Base-by-base conservation (phyloP, 2,329 filamentous ascomycete genomes). In the Ascocoryne sarcoides region DNA sequence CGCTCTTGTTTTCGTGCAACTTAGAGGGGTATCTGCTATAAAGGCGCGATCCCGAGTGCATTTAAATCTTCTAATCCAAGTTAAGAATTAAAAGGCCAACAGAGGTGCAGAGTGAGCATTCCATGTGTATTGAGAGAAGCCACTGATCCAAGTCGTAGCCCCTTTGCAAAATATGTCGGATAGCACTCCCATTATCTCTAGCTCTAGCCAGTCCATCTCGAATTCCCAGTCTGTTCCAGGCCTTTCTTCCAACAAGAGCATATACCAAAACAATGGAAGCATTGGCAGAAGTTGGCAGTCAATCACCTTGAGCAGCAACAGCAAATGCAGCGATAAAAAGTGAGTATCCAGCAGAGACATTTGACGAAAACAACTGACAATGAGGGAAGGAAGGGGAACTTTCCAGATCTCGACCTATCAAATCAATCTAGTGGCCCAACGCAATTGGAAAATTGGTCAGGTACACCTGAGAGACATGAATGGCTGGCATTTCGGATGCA, bases 401-500 rank as follows among this genome's bases (percentile, higher is more conserved):
- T 16, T 35, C 9, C 15, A 14, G 32, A 16, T 32, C 30, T 5
- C 8, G 10, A 17, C 14, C 21, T 37, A 9, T 30, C 21, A 2
- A 20, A 37, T 5, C 37, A 40, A 33, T 16, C 37, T 8, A 18
- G 26, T 17, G 21, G 39, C 10, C 21, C 39, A n/a, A 1, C 21
- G 14, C 39, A 40, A 26, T 15, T 40, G 10, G 14, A 36, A 15
- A 20, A 5, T 9, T 40, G 39, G 39, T 8, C 2, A 4, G 10
- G 12, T 12, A 21, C 12, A 5, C 17, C 16, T 3, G 32, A 40
- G 17, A 36, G 26, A 15, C 39, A 40, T 18, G 39, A 40, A 15
- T 31, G 16, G n/a, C 29, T 40, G 9, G 39, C 39, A 15, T 40
- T 28, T 30, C 31, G 31, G 4, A 9, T 40, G 36, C 15, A 20